A percentile compares a stretch with the other conserved stretches of the same genome.
phyloP scores from a whole-genome alignment of 2,329 filamentous ascomycete species.

The Lomentospora prolificans region DNA sequence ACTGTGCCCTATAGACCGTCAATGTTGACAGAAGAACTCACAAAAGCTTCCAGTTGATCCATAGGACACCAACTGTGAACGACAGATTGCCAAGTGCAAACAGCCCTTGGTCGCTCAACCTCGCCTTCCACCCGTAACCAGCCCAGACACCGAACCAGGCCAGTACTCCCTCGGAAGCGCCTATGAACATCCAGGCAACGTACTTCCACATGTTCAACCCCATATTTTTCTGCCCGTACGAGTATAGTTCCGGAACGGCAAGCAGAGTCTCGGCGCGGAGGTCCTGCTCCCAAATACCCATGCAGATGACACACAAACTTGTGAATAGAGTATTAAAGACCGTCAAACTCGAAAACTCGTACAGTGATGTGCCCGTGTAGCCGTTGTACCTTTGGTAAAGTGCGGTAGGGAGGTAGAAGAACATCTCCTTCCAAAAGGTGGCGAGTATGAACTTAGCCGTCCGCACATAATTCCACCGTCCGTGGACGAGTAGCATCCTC shows the following conservation, averaged over 20 bases:
- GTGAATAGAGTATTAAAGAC: slow-evolving; percentile 96
- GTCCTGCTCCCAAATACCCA: slow-evolving; percentile 89
- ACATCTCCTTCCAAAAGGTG: slow-evolving; percentile 83
- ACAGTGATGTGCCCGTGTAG: slow-evolving; percentile 84
- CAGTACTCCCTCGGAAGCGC: slow-evolving; percentile 60
- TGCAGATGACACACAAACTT: slow-evolving; percentile 75
- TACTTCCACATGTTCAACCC: slow-evolving; percentile 71
- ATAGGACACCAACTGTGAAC: slow-evolving; percentile 59
- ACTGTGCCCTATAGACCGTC: too few relatives aligned
- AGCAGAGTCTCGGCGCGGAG: slow-evolving; percentile 72
- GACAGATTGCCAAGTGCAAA: slow-evolving; percentile 66
- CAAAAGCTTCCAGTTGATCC: slow-evolving; percentile 71
- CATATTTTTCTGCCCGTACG: slow-evolving; percentile 61
- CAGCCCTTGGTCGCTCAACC: slow-evolving; percentile 54
- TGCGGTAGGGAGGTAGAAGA: slow-evolving; percentile 79
- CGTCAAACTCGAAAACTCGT: slow-evolving; percentile 76
- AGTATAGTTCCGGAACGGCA: slow-evolving; percentile 88
- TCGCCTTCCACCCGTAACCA: slow-evolving; percentile 35
- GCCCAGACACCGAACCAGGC: slow-evolving; percentile 58
- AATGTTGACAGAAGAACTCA: slow-evolving; percentile 34
- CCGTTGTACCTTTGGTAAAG: slow-evolving; percentile 75
- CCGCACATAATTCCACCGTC: slow-evolving; percentile 81
- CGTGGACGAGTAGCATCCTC: slow-evolving; percentile 73
- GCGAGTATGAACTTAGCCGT: slow-evolving; percentile 82
- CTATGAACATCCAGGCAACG: slow-evolving; percentile 68